phyloP scores from a whole-genome alignment of 257 asterid genomes.

The Forsythia viridissima region DNA sequence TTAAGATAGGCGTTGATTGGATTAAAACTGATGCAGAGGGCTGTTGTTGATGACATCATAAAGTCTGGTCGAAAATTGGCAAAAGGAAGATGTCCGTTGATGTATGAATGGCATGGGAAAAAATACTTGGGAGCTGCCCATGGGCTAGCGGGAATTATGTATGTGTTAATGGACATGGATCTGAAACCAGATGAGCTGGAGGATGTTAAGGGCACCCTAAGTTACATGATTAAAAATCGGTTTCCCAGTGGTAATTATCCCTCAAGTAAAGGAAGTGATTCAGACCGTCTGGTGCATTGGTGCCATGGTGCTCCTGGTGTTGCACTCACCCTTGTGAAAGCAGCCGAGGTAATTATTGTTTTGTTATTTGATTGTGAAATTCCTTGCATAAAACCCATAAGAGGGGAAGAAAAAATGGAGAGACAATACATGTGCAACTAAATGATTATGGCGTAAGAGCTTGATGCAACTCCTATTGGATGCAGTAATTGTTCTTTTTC shows the following conservation, averaged over 20 bases:
- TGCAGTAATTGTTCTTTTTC: neutral
- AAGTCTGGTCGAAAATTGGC: conserved; percentile 58
- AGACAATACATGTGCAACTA: no score
- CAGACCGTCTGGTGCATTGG: conserved; percentile 82
- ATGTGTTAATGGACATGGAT: conserved; percentile 72
- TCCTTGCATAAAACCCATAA: neutral
- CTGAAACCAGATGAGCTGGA: conserved; percentile 68
- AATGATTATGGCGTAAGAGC: neutral
- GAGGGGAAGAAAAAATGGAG: no score
- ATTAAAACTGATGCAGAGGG: conserved; percentile 41
- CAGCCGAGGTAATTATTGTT: conserved; percentile 54
- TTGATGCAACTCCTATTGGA: neutral
- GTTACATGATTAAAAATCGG: conserved; percentile 66
- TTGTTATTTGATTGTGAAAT: neutral
- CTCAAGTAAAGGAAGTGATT: conserved; percentile 73
- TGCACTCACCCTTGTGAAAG: conserved; percentile 75
- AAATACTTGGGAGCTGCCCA: conserved; percentile 92
- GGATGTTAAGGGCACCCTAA: conserved; percentile 64
- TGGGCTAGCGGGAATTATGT: conserved; percentile 77
- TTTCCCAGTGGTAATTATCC: conserved; percentile 80
- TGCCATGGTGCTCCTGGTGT: conserved; percentile 91
- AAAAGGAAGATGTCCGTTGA: conserved; percentile 58
- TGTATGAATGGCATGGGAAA: conserved; percentile 85
- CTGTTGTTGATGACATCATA: conserved; percentile 57
- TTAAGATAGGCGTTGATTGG: conserved; percentile 9